These are phyloP conservation scores for Daldinia concentrica DNA, from an alignment of 495 filamentous ascomycete species.

Conservation along the genomic window DNA sequence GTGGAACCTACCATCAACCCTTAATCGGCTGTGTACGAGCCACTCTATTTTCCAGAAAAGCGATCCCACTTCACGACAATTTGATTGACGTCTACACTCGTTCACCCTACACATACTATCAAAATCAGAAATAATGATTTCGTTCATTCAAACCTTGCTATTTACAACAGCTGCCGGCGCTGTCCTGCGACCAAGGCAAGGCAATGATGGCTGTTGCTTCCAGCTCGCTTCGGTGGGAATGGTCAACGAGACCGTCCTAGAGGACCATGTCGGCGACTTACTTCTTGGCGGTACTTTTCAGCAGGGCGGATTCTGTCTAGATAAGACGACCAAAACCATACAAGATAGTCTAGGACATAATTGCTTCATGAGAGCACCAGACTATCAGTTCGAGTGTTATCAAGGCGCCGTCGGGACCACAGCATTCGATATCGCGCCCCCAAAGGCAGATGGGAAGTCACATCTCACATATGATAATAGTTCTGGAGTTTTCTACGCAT, in stretches of 20 bases:
- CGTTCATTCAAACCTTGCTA: constrained; percentile 28
- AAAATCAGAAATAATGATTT: constrained; percentile 30
- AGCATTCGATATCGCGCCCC: constrained; percentile 30
- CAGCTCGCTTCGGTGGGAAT: constrained; percentile 41
- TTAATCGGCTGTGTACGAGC: constrained; percentile 10
- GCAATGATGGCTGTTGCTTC: constrained; percentile 39
- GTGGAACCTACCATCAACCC: constrained; percentile 18
- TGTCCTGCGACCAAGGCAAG: constrained; percentile 31
- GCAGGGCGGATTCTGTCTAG: constrained; percentile 43
- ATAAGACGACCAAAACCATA: constrained; percentile 41
- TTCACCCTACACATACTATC: constrained; percentile 1
- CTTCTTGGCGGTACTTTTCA: constrained; percentile 43
- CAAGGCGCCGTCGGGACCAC: constrained; percentile 39
- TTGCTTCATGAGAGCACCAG: constrained; percentile 46
- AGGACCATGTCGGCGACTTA: constrained; percentile 41
- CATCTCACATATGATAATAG: constrained; percentile 42
- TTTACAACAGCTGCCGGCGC: constrained; percentile 22
- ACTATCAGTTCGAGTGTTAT: constrained; percentile 43
- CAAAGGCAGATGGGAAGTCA: constrained; percentile 14
- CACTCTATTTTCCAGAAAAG: constrained; percentile 3
- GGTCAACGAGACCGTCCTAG: constrained; percentile 38
- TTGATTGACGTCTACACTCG: constrained; percentile 9
- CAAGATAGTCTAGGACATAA: constrained; percentile 39
- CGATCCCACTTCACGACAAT: not conserved
- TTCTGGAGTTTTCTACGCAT: constrained; percentile 39